These are phyloP conservation scores for Ganoderma leucocontextum DNA, from an alignment of 1,284 basidiomycete species.

Conservation along the genomic window DNA sequence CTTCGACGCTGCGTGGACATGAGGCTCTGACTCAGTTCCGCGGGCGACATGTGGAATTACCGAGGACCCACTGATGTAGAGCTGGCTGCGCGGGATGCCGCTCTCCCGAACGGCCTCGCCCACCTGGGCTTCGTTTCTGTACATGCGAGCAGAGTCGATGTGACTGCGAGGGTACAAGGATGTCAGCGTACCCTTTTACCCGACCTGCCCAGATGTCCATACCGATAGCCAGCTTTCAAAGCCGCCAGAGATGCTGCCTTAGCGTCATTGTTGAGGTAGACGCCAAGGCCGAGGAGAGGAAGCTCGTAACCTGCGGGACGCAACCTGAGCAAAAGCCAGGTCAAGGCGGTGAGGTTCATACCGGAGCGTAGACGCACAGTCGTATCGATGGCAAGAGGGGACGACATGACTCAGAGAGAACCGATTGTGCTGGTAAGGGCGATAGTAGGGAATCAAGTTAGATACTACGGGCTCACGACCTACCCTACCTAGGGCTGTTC, in stretches of 20 bases:
- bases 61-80: conserved; percentile 70
- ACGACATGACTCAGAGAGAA: not conserved
- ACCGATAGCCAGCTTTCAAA: conserved; percentile 79
- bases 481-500: not conserved
- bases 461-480: not conserved
- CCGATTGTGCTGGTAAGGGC: not conserved
- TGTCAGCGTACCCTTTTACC: not conserved
- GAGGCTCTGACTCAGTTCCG: conserved; percentile 8
- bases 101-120: conserved; percentile 65
- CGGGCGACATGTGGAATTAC: conserved; percentile 6
- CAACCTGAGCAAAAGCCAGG: not conserved
- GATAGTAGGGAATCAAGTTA: not conserved
- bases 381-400: conserved; percentile 4
- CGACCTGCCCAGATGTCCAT: conserved; percentile 18
- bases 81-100: conserved; percentile 57
- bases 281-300: conserved; percentile 75
- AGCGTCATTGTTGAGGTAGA: conserved; percentile 76
- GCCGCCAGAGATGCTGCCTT: conserved; percentile 70
- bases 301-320: not conserved
- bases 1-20: conserved; percentile 30
- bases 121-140: conserved; percentile 76
- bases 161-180: conserved; percentile 54
- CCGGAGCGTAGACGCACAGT: conserved; percentile 3
- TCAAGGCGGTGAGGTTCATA: not conserved
- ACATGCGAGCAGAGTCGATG: conserved; percentile 77